These are phyloP conservation scores for Aurifilum marmelostoma DNA, from an alignment of 2,329 filamentous ascomycete species.

Conservation along the genomic window DNA sequence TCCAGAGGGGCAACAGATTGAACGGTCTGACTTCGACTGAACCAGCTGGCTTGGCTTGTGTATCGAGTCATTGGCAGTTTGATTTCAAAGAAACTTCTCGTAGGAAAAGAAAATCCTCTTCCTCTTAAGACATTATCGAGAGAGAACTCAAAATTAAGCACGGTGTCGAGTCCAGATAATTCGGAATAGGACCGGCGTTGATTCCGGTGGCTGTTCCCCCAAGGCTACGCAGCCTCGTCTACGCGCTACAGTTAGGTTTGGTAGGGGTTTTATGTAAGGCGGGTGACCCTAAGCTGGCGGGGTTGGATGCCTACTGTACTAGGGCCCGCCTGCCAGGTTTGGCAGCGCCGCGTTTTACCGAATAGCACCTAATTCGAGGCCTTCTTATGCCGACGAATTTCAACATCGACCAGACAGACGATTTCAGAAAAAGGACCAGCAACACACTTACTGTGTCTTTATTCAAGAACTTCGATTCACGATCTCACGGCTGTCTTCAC, in stretches of 20 bases:
- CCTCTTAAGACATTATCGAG: neutral
- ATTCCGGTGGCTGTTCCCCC: neutral
- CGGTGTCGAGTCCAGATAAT: neutral
- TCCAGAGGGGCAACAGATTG: neutral
- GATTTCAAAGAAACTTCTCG: neutral
- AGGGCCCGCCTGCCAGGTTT: neutral
- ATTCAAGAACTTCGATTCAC: neutral
- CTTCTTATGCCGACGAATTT: neutral
- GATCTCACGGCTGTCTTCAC: neutral
- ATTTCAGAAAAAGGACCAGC: neutral
- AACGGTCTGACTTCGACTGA: neutral
- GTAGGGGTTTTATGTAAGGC: constrained; percentile 9
- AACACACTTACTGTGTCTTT: neutral
- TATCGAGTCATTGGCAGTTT: neutral
- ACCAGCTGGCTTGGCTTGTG: neutral
- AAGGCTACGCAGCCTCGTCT: constrained; percentile 10
- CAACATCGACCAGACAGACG: neutral
- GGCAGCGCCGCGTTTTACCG: neutral
- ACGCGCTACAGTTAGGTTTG: neutral
- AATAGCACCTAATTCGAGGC: neutral
- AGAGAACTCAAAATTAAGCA: too few species aligned
- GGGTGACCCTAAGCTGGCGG: neutral
- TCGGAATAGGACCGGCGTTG: neutral
- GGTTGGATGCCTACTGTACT: too few species aligned
- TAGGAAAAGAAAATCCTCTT: neutral